phyloP scores from a whole-genome alignment of 306 rosid species.

The Elaeagnus macrophylla region DNA sequence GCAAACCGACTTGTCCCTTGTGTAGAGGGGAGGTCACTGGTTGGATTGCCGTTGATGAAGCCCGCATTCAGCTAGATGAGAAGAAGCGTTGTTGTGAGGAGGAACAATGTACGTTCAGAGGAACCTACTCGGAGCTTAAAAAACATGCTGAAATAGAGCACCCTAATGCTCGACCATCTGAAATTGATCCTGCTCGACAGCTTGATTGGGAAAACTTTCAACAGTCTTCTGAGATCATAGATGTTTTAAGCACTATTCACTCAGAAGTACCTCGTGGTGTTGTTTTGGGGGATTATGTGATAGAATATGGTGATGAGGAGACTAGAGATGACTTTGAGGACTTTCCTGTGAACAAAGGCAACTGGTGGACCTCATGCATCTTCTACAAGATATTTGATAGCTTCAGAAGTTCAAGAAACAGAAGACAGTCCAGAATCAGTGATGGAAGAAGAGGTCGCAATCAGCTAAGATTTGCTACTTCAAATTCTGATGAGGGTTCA shows the following conservation, averaged over 20 bases:
- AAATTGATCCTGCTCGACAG: constrained; percentile 84
- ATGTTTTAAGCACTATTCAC: constrained; percentile 92
- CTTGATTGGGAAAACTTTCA: constrained; percentile 99
- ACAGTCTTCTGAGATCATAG: constrained; percentile 91
- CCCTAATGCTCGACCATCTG: constrained; percentile 84
- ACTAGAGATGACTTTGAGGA: constrained; percentile 78
- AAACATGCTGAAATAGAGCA: constrained; percentile 75
- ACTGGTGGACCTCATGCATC: constrained; percentile 98
- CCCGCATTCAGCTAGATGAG: constrained; percentile 58
- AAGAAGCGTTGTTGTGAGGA: constrained; percentile 87
- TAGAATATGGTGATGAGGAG: constrained; percentile 86
- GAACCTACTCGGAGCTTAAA: constrained; percentile 68
- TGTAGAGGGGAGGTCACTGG: constrained; percentile 91
- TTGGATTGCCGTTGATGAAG: constrained; percentile 63
- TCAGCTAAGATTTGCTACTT: constrained; percentile 60
- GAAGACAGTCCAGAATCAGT: constrained; percentile 66
- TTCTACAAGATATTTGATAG: constrained; percentile 80
- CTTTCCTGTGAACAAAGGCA: constrained; percentile 72
- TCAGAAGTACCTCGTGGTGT: constrained; percentile 87
- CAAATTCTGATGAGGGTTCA: constrained; percentile 80
- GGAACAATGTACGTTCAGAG: constrained; percentile 53
- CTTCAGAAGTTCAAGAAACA: constrained; percentile 74
- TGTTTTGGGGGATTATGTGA: constrained; percentile 89
- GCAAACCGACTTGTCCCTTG: constrained; percentile 71
- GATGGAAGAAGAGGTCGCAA: constrained; percentile 60